Evolutionary conservation across 2,329 filamentous ascomycete genomes (phyloP).

Genomic region (Aspergillus brunneoviolaceus): DNA sequence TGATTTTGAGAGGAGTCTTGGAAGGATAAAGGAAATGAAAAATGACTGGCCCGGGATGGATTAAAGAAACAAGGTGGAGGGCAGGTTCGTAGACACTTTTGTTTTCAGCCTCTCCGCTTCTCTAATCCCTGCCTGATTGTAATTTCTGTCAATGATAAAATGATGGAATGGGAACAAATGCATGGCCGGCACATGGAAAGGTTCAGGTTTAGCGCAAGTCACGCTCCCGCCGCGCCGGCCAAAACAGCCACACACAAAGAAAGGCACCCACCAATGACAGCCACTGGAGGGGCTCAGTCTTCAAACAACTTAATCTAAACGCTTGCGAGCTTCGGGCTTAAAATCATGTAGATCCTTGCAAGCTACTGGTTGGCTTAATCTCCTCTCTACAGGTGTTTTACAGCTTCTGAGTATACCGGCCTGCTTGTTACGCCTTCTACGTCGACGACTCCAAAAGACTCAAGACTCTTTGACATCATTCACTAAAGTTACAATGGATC

Average conservation of each 20-base stretch:
- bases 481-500: background rate
- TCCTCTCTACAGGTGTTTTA: background rate
- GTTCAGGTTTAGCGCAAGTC: slow-evolving; percentile 26
- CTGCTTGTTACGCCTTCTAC: background rate
- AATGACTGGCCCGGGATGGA: too few species aligned
- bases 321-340: slow-evolving; percentile 10
- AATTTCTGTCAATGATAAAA: background rate
- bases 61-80: background rate
- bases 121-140: background rate
- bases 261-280: slow-evolving; percentile 17
- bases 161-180: background rate
- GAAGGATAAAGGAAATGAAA: background rate
- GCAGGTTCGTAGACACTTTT: background rate
- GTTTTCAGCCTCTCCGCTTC: background rate
- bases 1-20: background rate
- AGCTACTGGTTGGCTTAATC: background rate
- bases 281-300: background rate
- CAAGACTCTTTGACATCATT: slow-evolving; percentile 8
- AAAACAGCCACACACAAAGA: slow-evolving; percentile 13
- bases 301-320: background rate
- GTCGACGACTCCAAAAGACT: background rate
- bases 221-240: slow-evolving; percentile 20
- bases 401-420: background rate
- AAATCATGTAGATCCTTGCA: slow-evolving; percentile 16
- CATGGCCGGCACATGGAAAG: slow-evolving; percentile 11